phyloP scores from a whole-genome alignment of 257 asterid species.

The Solanum sitiens region DNA sequence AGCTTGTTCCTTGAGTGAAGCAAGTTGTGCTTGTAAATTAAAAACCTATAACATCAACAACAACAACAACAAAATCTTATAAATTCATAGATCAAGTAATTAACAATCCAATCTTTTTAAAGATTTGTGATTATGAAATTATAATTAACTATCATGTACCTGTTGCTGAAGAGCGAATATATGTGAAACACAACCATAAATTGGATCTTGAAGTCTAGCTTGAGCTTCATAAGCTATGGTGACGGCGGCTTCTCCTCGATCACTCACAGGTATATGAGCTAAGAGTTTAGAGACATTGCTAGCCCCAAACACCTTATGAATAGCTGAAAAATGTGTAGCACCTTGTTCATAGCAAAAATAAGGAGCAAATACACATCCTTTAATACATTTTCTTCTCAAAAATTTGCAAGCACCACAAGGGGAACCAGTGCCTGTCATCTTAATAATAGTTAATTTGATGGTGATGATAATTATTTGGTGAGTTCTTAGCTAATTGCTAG shows the following conservation, averaged over 20 bases:
- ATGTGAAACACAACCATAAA: conserved; percentile 41
- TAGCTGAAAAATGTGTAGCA: conserved; percentile 30
- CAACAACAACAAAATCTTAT: not conserved
- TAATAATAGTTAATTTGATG: not conserved
- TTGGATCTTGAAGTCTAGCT: conserved; percentile 41
- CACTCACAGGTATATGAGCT: conserved; percentile 26
- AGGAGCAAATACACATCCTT: conserved; percentile 42
- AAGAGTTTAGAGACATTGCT: conserved; percentile 43
- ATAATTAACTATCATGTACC: conserved; percentile 3
- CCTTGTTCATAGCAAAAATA: conserved; percentile 40
- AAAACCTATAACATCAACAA: conserved; percentile 9
- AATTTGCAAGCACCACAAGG: conserved; percentile 60
- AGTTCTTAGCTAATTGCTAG: conserved; percentile 8
- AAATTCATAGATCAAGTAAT: not conserved
- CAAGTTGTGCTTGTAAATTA: conserved; percentile 33
- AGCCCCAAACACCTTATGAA: conserved; percentile 47
- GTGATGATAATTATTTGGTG: not conserved
- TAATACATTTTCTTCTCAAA: conserved; percentile 39
- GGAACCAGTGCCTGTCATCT: conserved; percentile 67
- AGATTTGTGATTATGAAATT: not conserved
- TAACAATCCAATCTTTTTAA: not conserved
- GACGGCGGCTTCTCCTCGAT: conserved; percentile 33
- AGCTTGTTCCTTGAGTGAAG: conserved; percentile 31
- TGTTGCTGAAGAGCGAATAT: conserved; percentile 41
- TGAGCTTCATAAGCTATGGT: conserved; percentile 44